Percentiles rank a stretch among this genome's conserved stretches.
Evolutionary conservation across 129 eudicot species (phyloP).

Genomic region (Centrapalus pauciflorus): DNA sequence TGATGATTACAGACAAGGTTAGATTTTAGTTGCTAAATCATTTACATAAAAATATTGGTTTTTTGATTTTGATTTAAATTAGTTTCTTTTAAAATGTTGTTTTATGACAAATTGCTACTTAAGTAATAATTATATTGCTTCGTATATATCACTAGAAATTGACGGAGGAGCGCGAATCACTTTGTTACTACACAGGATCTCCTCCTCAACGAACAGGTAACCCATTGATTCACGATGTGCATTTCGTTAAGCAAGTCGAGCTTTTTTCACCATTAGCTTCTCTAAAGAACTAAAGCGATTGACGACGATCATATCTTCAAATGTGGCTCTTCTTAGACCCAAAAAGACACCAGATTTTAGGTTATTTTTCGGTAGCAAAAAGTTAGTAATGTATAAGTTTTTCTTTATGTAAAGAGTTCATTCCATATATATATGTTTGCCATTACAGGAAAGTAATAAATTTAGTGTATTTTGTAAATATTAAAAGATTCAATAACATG

Average conservation of each 20-base stretch:
- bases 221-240: constrained; percentile 69
- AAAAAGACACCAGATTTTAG: neutral
- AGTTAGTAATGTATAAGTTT: neutral
- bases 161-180: constrained; percentile 27
- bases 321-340: neutral
- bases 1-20: constrained; percentile 48
- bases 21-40: neutral
- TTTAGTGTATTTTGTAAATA: constrained; percentile 10
- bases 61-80: neutral
- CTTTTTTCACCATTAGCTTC: constrained; percentile 34
- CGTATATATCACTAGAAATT: constrained; percentile 14
- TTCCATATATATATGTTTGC: neutral
- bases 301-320: neutral
- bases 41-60: neutral
- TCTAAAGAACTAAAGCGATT: constrained; percentile 16
- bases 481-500: neutral
- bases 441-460: neutral
- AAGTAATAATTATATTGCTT: neutral
- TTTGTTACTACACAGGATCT: constrained; percentile 46
- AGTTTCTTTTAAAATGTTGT: neutral
- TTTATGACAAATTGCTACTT: neutral
- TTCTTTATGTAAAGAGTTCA: neutral
- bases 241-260: constrained; percentile 50
- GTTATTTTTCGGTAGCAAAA: neutral
- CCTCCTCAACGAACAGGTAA: constrained; percentile 63